Evolutionary conservation across 2,329 filamentous ascomycete species (phyloP).

Genomic region (Verticillium zaregamsianum): DNA sequence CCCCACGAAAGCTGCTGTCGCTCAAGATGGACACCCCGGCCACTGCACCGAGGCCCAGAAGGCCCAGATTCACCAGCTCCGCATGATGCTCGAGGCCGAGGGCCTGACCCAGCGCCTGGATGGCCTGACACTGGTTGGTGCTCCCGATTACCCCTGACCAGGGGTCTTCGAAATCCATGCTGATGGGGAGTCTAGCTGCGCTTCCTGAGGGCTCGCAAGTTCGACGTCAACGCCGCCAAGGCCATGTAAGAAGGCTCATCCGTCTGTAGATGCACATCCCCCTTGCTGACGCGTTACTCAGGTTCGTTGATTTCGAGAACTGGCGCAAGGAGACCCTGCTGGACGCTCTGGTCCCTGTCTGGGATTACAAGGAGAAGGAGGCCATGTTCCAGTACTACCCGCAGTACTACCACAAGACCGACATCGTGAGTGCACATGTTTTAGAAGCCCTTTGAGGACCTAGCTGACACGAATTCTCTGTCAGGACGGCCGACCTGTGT

Average conservation of each 20-base stretch:
- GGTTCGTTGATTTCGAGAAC: conserved; percentile 86
- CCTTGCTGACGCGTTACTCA: conserved; percentile 28
- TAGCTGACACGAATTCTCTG: background rate
- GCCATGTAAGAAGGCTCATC: conserved; percentile 61
- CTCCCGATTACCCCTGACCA: background rate
- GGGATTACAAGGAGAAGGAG: conserved; percentile 82
- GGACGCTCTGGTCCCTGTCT: conserved; percentile 73
- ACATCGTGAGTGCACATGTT: conserved; percentile 57
- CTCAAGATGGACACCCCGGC: conserved; percentile 56
- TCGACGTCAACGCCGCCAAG: conserved; percentile 79
- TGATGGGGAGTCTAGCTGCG: conserved; percentile 55
- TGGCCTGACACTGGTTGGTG: conserved; percentile 78
- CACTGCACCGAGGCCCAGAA: conserved; percentile 83
- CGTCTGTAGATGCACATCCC: too few species aligned
- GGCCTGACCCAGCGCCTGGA: conserved; percentile 83
- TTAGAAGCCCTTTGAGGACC: background rate
- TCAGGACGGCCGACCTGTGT: conserved; percentile 91
- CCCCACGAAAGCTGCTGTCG: conserved; percentile 48
- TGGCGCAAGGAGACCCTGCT: conserved; percentile 88
- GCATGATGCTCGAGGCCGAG: conserved; percentile 76
- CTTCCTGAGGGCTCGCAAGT: conserved; percentile 92
- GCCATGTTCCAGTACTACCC: conserved; percentile 89
- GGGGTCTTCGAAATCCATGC: background rate
- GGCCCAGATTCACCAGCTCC: conserved; percentile 82
- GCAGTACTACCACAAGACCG: conserved; percentile 98